These are phyloP conservation scores for Microbotryomycetes sp. DNA, from an alignment of 1,284 basidiomycete genomes.

Conservation along the genomic window DNA sequence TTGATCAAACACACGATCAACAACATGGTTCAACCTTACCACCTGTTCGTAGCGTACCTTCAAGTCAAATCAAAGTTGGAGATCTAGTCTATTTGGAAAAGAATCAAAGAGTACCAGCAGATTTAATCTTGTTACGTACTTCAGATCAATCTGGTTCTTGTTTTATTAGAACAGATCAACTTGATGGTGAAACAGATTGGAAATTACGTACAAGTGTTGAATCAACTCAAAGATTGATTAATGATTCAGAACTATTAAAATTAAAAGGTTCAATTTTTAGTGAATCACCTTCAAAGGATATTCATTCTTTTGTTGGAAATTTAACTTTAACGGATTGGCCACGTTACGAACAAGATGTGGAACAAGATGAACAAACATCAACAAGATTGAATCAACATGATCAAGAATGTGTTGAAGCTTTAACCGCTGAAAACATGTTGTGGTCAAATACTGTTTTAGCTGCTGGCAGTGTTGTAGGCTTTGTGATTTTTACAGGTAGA, in stretches of 20 bases:
- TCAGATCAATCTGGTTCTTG: constrained; percentile 83
- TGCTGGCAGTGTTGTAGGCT: constrained; percentile 84
- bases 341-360: constrained; percentile 8
- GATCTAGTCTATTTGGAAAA: constrained; percentile 90
- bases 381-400: constrained; percentile 13
- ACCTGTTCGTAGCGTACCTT: constrained; percentile 56
- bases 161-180: constrained; percentile 94
- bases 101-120: constrained; percentile 94
- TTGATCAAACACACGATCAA: background rate
- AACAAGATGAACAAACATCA: background rate
- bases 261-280: constrained; percentile 83
- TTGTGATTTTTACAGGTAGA: constrained; percentile 87
- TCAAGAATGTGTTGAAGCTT: constrained; percentile 57
- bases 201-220: constrained; percentile 87
- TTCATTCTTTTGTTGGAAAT: constrained; percentile 90
- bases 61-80: constrained; percentile 81
- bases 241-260: constrained; percentile 59
- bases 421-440: constrained; percentile 87
- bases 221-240: constrained; percentile 67
- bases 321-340: constrained; percentile 62
- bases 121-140: constrained; percentile 83
- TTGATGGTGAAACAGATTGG: constrained; percentile 99
- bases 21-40: constrained; percentile 13
- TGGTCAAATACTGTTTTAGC: constrained; percentile 98
- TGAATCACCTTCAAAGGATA: constrained; percentile 92